Percentiles rank a stretch among this genome's conserved stretches.
Evolutionary conservation across 345 rosid genomes (phyloP).

Genomic region (Clausena lansium): DNA sequence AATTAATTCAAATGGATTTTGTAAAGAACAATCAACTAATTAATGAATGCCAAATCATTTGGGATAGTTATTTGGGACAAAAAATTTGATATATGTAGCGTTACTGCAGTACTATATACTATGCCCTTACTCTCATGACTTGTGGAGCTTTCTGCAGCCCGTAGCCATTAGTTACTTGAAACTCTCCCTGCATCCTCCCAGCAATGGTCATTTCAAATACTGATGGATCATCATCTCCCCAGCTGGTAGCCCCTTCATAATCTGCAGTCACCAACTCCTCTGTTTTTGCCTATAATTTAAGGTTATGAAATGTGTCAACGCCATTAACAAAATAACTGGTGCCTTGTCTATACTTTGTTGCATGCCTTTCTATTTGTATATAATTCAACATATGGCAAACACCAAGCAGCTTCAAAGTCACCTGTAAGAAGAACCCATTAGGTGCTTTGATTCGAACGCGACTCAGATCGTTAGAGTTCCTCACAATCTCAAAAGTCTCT

Average conservation of each 20-base stretch:
- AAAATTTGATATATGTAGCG: too few relatives aligned
- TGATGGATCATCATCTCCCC: slow-evolving; percentile 55
- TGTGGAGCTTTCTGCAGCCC: slow-evolving; percentile 45
- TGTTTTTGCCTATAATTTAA: slow-evolving; percentile 37
- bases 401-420: background rate
- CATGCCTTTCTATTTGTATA: background rate
- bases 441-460: slow-evolving; percentile 52
- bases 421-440: slow-evolving; percentile 55
- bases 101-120: background rate
- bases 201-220: slow-evolving; percentile 36
- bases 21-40: too few relatives aligned
- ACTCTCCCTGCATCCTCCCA: slow-evolving; percentile 46
- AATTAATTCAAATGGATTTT: too few relatives aligned
- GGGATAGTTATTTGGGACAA: too few relatives aligned
- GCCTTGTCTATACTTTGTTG: background rate
- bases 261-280: slow-evolving; percentile 56
- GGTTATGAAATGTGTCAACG: background rate
- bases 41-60: too few relatives aligned
- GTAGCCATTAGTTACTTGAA: slow-evolving; percentile 60
- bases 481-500: slow-evolving; percentile 50
- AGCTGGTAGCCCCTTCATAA: slow-evolving; percentile 26
- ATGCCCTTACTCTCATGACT: slow-evolving; percentile 42
- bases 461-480: slow-evolving; percentile 24
- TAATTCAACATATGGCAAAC: background rate
- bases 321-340: background rate